These are phyloP conservation scores for Citrullus mucosospermus DNA, from an alignment of 306 rosid species.

Conservation along the genomic window DNA sequence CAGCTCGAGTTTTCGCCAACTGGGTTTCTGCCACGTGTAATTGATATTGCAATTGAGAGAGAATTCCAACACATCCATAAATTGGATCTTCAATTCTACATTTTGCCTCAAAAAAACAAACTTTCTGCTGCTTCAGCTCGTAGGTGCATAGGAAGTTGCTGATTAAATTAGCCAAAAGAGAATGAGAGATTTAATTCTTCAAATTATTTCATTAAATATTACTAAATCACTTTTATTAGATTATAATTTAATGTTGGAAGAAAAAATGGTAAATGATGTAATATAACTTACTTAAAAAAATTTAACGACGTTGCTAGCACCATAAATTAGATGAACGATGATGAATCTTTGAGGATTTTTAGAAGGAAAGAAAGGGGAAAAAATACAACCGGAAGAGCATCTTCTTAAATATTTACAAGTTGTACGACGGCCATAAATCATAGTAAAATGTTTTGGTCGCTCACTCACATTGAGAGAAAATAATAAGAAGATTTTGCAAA, in stretches of 20 bases:
- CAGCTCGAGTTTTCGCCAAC: conserved; percentile 35
- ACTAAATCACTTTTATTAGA: no score
- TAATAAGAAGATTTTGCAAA: no score
- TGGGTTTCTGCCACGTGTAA: conserved; percentile 28
- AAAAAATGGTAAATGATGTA: no score
- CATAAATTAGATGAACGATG: conserved; percentile 54
- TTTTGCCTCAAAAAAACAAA: conserved; percentile 43
- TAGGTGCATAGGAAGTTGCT: conserved; percentile 38
- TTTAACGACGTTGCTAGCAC: conserved; percentile 59
- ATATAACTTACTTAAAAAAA: conserved; percentile 41
- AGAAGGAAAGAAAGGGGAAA: conserved; percentile 56
- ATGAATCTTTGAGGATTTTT: conserved; percentile 66
- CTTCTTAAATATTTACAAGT: conserved; percentile 66
- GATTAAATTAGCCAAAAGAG: background rate
- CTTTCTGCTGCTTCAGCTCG: conserved; percentile 41
- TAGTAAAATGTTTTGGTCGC: background rate
- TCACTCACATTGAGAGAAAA: no score
- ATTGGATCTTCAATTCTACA: conserved; percentile 51
- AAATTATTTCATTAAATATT: no score
- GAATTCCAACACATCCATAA: conserved; percentile 52
- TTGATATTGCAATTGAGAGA: conserved; percentile 39
- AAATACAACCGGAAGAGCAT: conserved; percentile 58
- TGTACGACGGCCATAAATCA: conserved; percentile 33
- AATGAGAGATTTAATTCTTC: no score
- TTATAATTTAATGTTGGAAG: no score